phyloP scores from a whole-genome alignment of 805 yeast species.

The Metschnikowia continentalis region DNA sequence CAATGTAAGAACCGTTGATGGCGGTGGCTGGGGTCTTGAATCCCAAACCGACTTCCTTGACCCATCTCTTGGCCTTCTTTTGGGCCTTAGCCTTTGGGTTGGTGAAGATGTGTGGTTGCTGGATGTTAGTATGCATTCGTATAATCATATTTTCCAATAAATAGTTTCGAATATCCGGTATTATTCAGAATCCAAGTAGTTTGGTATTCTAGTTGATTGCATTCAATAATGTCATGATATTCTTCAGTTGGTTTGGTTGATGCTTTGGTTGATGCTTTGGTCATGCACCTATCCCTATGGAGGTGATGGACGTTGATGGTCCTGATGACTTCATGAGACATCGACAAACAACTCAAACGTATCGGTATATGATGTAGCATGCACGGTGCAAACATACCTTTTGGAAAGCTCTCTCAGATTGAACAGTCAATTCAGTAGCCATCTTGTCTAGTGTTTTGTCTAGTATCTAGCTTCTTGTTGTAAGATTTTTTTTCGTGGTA shows the following conservation, averaged over 20 bases:
- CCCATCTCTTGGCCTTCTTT: constrained; percentile 99
- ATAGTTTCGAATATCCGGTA: too few relatives aligned
- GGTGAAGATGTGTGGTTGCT: constrained; percentile 99
- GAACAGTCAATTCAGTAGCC: constrained; percentile 99
- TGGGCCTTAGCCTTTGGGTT: constrained; percentile 99
- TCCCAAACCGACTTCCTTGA: constrained; percentile 99
- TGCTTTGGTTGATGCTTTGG: too few relatives aligned
- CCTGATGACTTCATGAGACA: too few relatives aligned
- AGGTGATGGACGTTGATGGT: too few relatives aligned
- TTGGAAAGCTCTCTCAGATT: constrained; percentile 99
- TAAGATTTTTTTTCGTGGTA: constrained; percentile 15
- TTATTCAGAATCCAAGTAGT: too few relatives aligned
- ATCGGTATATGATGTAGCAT: not conserved
- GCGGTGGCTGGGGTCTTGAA: constrained; percentile 99
- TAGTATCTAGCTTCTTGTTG: constrained; percentile 11
- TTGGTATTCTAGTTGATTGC: too few relatives aligned
- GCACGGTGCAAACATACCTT: constrained; percentile 62
- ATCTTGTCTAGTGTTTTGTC: constrained; percentile 46
- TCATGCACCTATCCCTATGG: too few relatives aligned
- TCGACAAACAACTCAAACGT: not conserved
- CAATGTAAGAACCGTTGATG: constrained; percentile 97
- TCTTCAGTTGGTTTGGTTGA: too few relatives aligned
- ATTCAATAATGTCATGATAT: not conserved
- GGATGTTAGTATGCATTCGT: constrained; percentile 34
- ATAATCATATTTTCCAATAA: too few relatives aligned